Conservation (phyloP, 2,329 filamentous ascomycete genomes). For the Sporothrix brasiliensis region DNA sequence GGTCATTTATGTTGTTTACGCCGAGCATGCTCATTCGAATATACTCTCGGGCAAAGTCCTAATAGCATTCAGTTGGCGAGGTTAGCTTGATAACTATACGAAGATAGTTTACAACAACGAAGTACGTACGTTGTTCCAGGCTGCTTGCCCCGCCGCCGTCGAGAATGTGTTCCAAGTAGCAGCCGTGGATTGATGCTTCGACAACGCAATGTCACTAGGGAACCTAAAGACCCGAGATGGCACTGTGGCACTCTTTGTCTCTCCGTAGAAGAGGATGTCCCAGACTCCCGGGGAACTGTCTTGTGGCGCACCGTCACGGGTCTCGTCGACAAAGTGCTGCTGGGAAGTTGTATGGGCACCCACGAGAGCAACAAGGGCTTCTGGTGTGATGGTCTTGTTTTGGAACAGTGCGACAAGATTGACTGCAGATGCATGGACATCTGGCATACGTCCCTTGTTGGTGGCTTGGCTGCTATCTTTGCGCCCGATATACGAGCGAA, state of each 20-base stretch:
- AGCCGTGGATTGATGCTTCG: background rate
- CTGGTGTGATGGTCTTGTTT: background rate
- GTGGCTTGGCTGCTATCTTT: background rate
- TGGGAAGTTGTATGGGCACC: background rate
- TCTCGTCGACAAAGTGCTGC: conserved; percentile 9
- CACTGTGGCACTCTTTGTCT: background rate
- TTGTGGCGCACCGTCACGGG: background rate
- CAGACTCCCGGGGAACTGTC: background rate
- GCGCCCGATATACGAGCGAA: background rate
- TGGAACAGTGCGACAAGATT: background rate
- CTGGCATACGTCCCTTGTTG: background rate
- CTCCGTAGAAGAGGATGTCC: background rate
- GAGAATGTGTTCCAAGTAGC: conserved; percentile 1
- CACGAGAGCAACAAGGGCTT: background rate
- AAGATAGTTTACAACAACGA: background rate
- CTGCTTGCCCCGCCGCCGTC: background rate
- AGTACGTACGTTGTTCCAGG: background rate
- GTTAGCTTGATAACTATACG: background rate
- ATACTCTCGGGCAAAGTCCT: conserved; percentile 5
- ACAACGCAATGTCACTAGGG: background rate
- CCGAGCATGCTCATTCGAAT: background rate
- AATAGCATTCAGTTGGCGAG: background rate
- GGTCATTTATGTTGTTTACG: too few relatives aligned
- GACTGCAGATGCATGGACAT: background rate
- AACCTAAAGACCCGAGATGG: background rate